Percentiles rank a stretch among this genome's conserved stretches.
These are phyloP conservation scores for Anastatica hierochuntica DNA, from an alignment of 345 rosid genomes.

Conservation along the genomic window DNA sequence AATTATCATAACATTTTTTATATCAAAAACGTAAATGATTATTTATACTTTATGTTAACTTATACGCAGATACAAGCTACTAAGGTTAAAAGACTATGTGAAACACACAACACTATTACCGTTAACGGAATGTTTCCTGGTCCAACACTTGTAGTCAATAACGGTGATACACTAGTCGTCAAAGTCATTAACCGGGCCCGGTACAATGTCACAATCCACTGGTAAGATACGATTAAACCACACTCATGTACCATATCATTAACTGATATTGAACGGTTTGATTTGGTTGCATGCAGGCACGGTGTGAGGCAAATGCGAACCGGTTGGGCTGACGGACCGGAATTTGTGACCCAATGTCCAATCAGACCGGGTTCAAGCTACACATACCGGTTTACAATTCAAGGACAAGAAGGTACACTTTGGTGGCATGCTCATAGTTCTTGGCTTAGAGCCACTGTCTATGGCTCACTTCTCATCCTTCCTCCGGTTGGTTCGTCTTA, in stretches of 20 bases:
- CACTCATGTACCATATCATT: neutral
- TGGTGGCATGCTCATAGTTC: slow-evolving; percentile 99
- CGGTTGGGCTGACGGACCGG: slow-evolving; percentile 98
- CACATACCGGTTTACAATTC: slow-evolving; percentile 77
- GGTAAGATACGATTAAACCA: slow-evolving; percentile 33
- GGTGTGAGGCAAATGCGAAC: slow-evolving; percentile 81
- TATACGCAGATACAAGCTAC: slow-evolving; percentile 67
- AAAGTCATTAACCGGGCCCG: slow-evolving; percentile 58
- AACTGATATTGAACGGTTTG: neutral
- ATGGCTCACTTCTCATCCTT: slow-evolving; percentile 65
- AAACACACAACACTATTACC: slow-evolving; percentile 60
- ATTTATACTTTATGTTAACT: neutral
- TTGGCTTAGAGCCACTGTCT: slow-evolving; percentile 94
- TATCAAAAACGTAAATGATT: neutral
- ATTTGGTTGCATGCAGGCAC: slow-evolving; percentile 42
- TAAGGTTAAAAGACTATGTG: slow-evolving; percentile 87
- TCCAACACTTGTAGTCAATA: slow-evolving; percentile 63
- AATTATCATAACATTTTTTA: neutral
- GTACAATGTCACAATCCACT: slow-evolving; percentile 81
- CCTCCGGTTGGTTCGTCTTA: slow-evolving; percentile 66
- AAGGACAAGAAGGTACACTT: slow-evolving; percentile 87
- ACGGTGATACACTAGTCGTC: slow-evolving; percentile 71
- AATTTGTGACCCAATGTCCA: slow-evolving; percentile 89
- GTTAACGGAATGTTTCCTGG: slow-evolving; percentile 95
- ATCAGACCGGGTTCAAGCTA: slow-evolving; percentile 80